Evolutionary conservation across 495 filamentous ascomycete species (phyloP).

Genomic region (Penicillium dipodomyicola): DNA sequence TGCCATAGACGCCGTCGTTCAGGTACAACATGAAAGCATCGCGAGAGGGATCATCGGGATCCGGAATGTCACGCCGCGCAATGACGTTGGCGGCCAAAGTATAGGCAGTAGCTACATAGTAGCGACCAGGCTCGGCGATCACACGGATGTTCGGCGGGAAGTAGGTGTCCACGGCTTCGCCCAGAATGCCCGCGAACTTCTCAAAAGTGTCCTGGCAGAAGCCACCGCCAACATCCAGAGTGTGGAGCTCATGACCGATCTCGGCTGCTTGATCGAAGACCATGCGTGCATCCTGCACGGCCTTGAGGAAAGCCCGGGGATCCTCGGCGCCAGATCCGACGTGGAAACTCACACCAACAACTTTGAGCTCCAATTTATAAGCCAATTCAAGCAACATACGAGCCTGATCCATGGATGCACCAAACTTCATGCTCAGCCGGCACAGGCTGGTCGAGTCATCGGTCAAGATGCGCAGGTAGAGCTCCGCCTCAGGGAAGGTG

Average conservation of each 20-base stretch:
- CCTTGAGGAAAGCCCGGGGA: slow-evolving; percentile 80
- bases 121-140: slow-evolving; percentile 95
- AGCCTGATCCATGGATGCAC: slow-evolving; percentile 80
- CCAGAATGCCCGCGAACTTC: slow-evolving; percentile 76
- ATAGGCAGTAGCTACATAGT: slow-evolving; percentile 91
- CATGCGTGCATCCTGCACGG: slow-evolving; percentile 79
- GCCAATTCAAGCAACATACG: slow-evolving; percentile 76
- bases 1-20: slow-evolving; percentile 96
- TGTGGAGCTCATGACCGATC: slow-evolving; percentile 77
- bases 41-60: slow-evolving; percentile 51
- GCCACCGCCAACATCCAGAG: slow-evolving; percentile 91
- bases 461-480: slow-evolving; percentile 90
- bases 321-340: slow-evolving; percentile 95
- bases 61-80: slow-evolving; percentile 82
- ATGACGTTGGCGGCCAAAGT: slow-evolving; percentile 92
- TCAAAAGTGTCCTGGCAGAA: slow-evolving; percentile 90
- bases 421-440: slow-evolving; percentile 94
- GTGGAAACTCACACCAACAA: slow-evolving; percentile 96
- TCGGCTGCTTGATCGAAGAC: slow-evolving; percentile 86
- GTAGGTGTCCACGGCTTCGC: slow-evolving; percentile 76
- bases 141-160: slow-evolving; percentile 83
- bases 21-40: slow-evolving; percentile 92
- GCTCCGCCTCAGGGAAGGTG: slow-evolving; percentile 81
- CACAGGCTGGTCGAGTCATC: slow-evolving; percentile 95
- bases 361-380: slow-evolving; percentile 84